Conservation (phyloP, 2,329 filamentous ascomycete genomes). For the Paecilomyces fulvus region DNA sequence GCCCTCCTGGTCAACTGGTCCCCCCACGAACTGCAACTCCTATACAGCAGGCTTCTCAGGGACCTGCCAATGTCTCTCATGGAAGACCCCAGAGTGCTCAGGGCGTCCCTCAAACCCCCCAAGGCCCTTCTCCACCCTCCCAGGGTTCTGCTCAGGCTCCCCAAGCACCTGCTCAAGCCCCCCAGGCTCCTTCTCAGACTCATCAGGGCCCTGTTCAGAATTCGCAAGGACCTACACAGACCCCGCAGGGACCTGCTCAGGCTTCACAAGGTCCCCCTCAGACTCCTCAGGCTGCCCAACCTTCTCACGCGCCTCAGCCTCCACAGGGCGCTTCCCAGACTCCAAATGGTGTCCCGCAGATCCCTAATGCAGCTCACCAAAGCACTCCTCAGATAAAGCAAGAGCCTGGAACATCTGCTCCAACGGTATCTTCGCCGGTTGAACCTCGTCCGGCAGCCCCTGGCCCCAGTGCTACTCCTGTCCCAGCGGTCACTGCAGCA, state of each 20-base stretch:
- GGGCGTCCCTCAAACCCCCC: neutral
- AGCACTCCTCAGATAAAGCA: neutral
- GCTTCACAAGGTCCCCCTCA: neutral
- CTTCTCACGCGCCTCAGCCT: neutral
- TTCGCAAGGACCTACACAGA: neutral
- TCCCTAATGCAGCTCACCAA: neutral
- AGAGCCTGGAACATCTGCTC: neutral
- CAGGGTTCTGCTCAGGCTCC: neutral
- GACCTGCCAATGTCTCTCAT: neutral
- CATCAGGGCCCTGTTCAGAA: conserved; percentile 2
- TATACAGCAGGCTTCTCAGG: neutral
- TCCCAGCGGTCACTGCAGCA: conserved; percentile 1
- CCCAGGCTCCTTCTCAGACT: conserved; percentile 4
- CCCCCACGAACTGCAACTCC: neutral
- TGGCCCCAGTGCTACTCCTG: neutral
- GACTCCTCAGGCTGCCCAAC: too few species aligned
- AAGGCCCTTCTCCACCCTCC: neutral
- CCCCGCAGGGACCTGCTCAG: neutral
- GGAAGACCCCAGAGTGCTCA: neutral
- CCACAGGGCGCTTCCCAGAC: neutral
- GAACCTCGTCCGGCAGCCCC: neutral
- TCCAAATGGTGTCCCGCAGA: neutral
- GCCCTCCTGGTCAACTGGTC: neutral
- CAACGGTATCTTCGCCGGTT: conserved; percentile 2
- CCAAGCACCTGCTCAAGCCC: conserved; percentile 5